A percentile compares a stretch with the other conserved stretches of the same genome.
Evolutionary conservation across 2,329 filamentous ascomycete species (phyloP).

Genomic region (Pseudopithomyces maydicus): DNA sequence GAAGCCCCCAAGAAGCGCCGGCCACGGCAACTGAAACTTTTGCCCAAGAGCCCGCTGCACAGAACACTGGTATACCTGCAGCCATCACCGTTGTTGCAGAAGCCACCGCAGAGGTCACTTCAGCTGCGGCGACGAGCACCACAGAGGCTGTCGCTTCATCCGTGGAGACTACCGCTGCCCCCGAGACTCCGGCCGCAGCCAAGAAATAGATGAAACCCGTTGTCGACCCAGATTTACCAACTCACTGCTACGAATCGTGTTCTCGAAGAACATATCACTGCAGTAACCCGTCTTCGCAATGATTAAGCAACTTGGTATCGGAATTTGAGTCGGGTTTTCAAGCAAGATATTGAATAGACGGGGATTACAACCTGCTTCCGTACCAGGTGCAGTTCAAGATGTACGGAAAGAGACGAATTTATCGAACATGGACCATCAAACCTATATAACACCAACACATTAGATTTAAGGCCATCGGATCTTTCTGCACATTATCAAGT

Average conservation of each 20-base stretch:
- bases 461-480: no score
- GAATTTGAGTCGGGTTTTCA: no score
- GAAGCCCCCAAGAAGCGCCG: conserved; percentile 3
- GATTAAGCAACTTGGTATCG: no score
- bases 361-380: background rate
- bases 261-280: background rate
- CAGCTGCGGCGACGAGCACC: background rate
- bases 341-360: no score
- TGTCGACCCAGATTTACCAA: background rate
- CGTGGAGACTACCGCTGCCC: background rate
- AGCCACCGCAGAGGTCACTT: background rate
- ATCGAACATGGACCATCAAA: background rate
- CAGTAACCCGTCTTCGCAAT: no score
- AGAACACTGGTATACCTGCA: conserved; percentile 3
- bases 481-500: background rate
- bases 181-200: background rate
- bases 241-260: background rate
- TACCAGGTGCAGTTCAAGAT: background rate
- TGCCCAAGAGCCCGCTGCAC: conserved; percentile 8
- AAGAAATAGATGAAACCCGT: background rate
- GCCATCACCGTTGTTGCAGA: conserved; percentile 9
- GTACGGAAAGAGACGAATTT: background rate
- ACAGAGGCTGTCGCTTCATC: background rate
- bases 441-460: no score
- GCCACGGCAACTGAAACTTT: conserved; percentile 10